phyloP scores from a whole-genome alignment of 257 asterid species.

The Primulina huaijiensis region DNA sequence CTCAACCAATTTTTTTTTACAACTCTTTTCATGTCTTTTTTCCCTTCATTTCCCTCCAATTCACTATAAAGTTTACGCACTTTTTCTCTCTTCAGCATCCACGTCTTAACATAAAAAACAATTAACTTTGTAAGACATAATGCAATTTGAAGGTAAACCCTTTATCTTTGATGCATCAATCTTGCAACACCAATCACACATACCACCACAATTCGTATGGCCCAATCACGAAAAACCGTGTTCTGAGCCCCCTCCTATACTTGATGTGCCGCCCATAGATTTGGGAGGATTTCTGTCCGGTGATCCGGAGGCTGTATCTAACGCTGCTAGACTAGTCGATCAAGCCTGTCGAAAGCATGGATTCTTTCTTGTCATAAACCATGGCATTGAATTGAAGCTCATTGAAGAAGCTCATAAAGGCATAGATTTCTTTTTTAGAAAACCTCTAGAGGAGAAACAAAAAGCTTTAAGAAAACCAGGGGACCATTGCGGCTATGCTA shows the following conservation, averaged over 20 bases:
- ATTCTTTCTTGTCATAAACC: slow-evolving; percentile 59
- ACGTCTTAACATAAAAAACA: neutral
- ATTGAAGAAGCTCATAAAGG: slow-evolving; percentile 42
- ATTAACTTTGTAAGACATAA: neutral
- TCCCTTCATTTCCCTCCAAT: slow-evolving; percentile 5
- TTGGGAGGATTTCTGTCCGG: slow-evolving; percentile 48
- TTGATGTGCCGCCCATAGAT: slow-evolving; percentile 55
- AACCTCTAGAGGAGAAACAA: slow-evolving; percentile 49
- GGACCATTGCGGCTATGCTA: slow-evolving; percentile 70
- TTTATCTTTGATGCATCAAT: slow-evolving; percentile 50
- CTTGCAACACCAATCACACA: slow-evolving; percentile 39
- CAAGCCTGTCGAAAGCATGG: slow-evolving; percentile 67
- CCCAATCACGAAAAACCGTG: slow-evolving; percentile 65
- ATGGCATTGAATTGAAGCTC: slow-evolving; percentile 54
- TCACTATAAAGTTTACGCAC: slow-evolving; percentile 17
- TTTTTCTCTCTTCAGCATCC: neutral
- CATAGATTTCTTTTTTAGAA: slow-evolving; percentile 41
- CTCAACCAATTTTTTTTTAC: slow-evolving; percentile 23
- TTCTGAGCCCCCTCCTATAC: slow-evolving; percentile 36
- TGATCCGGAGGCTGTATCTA: slow-evolving; percentile 32
- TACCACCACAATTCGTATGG: slow-evolving; percentile 80
- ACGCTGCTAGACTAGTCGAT: slow-evolving; percentile 34
- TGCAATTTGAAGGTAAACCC: slow-evolving; percentile 27
- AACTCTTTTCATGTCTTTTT: slow-evolving; percentile 33
- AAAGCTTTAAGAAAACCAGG: slow-evolving; percentile 48